A percentile compares a stretch with the other conserved stretches of the same genome.
phyloP scores from a whole-genome alignment of 2,329 filamentous ascomycete genomes.

The Fusarium coicis region DNA sequence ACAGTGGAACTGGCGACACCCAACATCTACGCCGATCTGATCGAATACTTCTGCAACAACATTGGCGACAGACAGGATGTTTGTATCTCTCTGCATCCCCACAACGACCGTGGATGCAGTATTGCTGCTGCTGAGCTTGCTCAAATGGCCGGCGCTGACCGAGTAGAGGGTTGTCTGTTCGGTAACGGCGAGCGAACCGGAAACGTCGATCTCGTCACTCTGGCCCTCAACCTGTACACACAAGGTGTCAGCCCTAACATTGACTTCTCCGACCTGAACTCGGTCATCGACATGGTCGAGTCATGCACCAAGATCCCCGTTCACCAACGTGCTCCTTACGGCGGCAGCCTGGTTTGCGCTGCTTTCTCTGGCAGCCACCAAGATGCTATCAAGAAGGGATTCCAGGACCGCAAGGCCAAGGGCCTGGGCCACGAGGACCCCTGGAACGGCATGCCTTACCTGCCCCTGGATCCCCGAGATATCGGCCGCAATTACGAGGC shows the following conservation, averaged over 20 bases:
- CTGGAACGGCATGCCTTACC: constrained; percentile 86
- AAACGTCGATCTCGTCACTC: constrained; percentile 93
- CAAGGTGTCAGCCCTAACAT: constrained; percentile 82
- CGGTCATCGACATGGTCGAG: constrained; percentile 89
- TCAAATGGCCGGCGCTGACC: constrained; percentile 95
- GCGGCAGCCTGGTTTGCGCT: constrained; percentile 86
- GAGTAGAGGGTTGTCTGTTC: constrained; percentile 91
- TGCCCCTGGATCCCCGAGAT: constrained; percentile 91
- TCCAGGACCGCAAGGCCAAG: constrained; percentile 74
- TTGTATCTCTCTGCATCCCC: constrained; percentile 88
- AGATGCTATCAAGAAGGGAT: constrained; percentile 95
- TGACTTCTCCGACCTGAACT: constrained; percentile 91
- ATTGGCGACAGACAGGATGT: constrained; percentile 88
- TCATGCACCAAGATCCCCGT: constrained; percentile 94
- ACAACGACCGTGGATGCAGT: constrained; percentile 93
- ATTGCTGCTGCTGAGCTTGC: constrained; percentile 90
- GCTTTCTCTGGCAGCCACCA: constrained; percentile 94
- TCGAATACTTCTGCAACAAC: constrained; percentile 92
- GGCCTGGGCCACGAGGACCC: constrained; percentile 69
- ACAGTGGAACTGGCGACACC: constrained; percentile 96
- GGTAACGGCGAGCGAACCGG: constrained; percentile 96
- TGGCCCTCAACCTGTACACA: constrained; percentile 93
- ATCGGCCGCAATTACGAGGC: constrained; percentile 98
- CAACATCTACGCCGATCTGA: constrained; percentile 95
- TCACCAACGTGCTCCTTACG: constrained; percentile 89